Evolutionary conservation across 139 green algal species (phyloP).

Genomic region (Gonium pectorale): DNA sequence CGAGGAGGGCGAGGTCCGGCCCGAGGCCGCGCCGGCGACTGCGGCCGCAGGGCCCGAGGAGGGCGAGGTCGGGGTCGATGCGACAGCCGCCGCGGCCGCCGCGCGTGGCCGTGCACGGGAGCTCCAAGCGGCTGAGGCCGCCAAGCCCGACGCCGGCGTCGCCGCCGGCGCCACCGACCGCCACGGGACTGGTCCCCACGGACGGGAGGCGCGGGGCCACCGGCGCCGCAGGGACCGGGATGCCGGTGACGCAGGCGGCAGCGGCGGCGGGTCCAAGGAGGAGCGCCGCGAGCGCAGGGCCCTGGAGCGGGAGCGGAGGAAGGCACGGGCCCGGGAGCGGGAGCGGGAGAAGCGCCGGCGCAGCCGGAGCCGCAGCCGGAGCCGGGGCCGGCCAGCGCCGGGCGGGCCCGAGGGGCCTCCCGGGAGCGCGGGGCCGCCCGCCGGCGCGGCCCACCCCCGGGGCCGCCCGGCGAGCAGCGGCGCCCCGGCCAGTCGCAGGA

Average conservation of each 20-base stretch:
- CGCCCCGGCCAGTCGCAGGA: background rate
- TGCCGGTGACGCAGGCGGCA: background rate
- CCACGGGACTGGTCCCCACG: background rate
- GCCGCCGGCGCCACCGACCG: background rate
- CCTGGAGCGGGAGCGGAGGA: background rate
- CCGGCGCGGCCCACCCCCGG: no score
- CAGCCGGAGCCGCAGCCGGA: constrained; percentile 5
- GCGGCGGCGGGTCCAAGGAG: background rate
- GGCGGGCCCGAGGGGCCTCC: no score
- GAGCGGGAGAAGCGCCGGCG: constrained; percentile 1
- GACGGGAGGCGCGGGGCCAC: no score
- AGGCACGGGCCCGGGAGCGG: background rate
- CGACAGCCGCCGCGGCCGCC: background rate
- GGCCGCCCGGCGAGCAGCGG: background rate
- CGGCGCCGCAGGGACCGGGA: background rate
- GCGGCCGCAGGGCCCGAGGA: background rate
- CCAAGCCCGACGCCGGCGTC: background rate
- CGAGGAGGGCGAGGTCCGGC: no score
- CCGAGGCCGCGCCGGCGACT: background rate
- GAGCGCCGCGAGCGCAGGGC: background rate
- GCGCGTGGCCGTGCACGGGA: background rate
- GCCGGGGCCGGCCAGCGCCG: no score
- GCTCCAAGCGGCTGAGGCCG: no score
- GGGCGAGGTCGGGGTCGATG: background rate
- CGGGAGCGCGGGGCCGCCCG: no score